phyloP scores from a whole-genome alignment of 768 basidiomycete genomes.

The Naganishia vishniacii region DNA sequence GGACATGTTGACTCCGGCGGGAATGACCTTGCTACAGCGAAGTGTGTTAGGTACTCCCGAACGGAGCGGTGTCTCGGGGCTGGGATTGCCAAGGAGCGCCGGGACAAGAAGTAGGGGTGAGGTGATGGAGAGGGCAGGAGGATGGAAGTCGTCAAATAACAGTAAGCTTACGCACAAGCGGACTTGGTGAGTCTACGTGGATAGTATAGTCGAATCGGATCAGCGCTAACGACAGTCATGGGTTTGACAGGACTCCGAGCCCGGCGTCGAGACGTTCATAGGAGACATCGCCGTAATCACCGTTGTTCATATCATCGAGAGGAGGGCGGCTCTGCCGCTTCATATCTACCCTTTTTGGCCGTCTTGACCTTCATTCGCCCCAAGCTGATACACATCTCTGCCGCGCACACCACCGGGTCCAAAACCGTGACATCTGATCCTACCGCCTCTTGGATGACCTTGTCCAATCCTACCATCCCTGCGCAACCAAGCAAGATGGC shows the following conservation, averaged over 20 bases:
- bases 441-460: constrained; percentile 29
- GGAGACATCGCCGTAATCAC: neutral
- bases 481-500: constrained; percentile 38
- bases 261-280: neutral
- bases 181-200: neutral
- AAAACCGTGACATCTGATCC: constrained; percentile 31
- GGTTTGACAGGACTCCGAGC: constrained; percentile 16
- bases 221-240: too few relatives aligned
- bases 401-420: constrained; percentile 35
- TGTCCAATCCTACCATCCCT: constrained; percentile 39
- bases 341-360: constrained; percentile 35
- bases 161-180: neutral
- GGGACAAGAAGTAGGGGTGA: constrained; percentile 62
- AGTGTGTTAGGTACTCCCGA: constrained; percentile 27
- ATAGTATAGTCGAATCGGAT: too few relatives aligned
- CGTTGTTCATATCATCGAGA: constrained; percentile 8
- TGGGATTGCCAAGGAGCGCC: constrained; percentile 32
- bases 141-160: constrained; percentile 5
- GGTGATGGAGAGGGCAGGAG: constrained; percentile 54
- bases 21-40: constrained; percentile 62
- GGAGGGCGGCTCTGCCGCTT: constrained; percentile 1
- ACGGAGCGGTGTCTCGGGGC: constrained; percentile 28
- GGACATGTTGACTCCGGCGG: constrained; percentile 81
- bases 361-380: constrained; percentile 29
- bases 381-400: constrained; percentile 32